Percentiles rank a stretch among this genome's conserved stretches.
Evolutionary conservation across 176 grass and related monocot genomes (phyloP).

Genomic region (Urochloa ruziziensis): DNA sequence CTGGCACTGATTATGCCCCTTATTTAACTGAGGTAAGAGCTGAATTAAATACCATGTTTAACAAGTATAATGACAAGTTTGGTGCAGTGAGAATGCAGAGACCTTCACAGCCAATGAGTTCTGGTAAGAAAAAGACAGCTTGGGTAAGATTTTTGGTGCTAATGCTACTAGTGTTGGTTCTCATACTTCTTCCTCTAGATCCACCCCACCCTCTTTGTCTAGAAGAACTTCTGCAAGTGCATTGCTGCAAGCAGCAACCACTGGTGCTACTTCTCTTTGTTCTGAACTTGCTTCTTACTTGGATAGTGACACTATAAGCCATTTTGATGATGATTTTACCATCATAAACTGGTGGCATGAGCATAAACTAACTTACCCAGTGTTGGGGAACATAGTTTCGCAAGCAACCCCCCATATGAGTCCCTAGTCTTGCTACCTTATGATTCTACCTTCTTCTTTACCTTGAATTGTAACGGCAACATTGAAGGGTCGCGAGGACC

Average conservation of each 20-base stretch:
- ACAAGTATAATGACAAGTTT: background rate
- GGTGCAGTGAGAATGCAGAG: background rate
- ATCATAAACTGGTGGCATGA: background rate
- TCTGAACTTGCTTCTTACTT: background rate
- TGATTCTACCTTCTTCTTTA: too few species aligned
- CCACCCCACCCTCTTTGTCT: background rate
- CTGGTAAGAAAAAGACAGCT: background rate
- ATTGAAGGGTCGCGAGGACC: too few species aligned
- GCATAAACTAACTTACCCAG: background rate
- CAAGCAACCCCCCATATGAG: too few species aligned
- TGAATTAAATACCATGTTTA: background rate
- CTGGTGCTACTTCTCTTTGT: background rate
- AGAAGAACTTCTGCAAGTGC: background rate
- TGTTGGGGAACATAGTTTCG: too few species aligned
- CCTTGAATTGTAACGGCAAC: too few species aligned
- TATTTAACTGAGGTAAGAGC: background rate
- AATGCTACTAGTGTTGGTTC: background rate
- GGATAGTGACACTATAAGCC: background rate
- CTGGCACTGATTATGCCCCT: too few species aligned
- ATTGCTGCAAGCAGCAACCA: background rate
- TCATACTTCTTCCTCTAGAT: background rate
- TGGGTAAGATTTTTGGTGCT: background rate
- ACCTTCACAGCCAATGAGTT: background rate
- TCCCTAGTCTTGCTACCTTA: too few species aligned
- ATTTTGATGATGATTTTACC: background rate